Conservation (phyloP, 1,284 basidiomycete genomes). For the Cryptococcus sp. region DNA sequence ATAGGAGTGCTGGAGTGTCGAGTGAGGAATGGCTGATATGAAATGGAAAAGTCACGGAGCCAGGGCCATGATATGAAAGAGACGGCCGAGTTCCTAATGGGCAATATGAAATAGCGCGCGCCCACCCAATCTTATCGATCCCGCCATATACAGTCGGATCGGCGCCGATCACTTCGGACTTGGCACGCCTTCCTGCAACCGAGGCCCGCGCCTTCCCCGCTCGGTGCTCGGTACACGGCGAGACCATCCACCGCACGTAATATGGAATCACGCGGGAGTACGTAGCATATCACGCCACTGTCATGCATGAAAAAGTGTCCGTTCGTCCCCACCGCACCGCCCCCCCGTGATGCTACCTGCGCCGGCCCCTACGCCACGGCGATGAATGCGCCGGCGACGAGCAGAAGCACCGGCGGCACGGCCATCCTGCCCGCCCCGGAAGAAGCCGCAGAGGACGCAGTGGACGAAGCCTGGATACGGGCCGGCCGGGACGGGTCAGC, state of each 20-base stretch:
- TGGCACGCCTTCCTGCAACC: too few relatives aligned
- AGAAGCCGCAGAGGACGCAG: neutral
- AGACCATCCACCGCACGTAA: too few relatives aligned
- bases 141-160: neutral
- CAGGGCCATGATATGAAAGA: neutral
- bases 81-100: neutral
- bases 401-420: slow-evolving; percentile 2
- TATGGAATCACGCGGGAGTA: too few relatives aligned
- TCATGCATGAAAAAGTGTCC: too few relatives aligned
- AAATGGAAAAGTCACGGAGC: neutral
- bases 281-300: too few relatives aligned
- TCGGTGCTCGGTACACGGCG: too few relatives aligned
- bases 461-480: too few relatives aligned
- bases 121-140: neutral
- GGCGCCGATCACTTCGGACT: neutral
- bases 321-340: neutral
- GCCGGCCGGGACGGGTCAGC: too few relatives aligned
- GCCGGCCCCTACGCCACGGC: neutral
- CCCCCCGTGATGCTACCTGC: neutral
- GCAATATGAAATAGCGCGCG: neutral
- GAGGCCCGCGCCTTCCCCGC: too few relatives aligned
- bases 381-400: slow-evolving; percentile 3
- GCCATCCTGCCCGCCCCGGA: neutral
- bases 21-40: neutral
- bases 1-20: neutral